Conservation (phyloP, 1,284 basidiomycete genomes). For the Microbotryomycetes sp. region DNA sequence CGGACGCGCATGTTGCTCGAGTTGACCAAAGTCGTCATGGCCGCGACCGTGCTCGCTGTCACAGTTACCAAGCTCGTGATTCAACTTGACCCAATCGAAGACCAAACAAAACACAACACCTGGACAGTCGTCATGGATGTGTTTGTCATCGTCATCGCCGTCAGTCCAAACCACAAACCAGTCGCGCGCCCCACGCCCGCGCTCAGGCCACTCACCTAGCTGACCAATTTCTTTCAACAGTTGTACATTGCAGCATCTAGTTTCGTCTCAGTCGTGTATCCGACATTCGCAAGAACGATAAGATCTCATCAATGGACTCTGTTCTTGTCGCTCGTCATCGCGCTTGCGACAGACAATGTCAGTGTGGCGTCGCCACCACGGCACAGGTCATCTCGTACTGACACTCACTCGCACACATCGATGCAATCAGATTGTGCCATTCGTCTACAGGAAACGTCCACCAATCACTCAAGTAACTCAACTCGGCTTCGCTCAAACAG, state of each 20-base stretch:
- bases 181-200: background rate
- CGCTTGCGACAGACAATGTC: background rate
- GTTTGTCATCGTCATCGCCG: conserved; percentile 2
- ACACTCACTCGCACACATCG: background rate
- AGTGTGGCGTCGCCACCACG: background rate
- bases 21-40: background rate
- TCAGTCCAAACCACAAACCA: background rate
- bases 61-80: background rate
- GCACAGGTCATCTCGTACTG: background rate
- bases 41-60: background rate
- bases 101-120: conserved; percentile 4
- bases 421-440: background rate
- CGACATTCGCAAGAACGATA: background rate
- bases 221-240: background rate
- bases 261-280: conserved; percentile 1
- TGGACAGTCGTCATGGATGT: conserved; percentile 5
- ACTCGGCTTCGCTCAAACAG: conserved; percentile 12
- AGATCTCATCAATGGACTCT: conserved; percentile 11
- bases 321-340: background rate
- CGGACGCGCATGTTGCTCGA: conserved; percentile 1
- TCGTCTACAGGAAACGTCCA: background rate
- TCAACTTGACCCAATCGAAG: too few relatives aligned
- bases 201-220: background rate
- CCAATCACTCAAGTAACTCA: background rate
- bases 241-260: conserved; percentile 9